Percentiles rank a stretch among this genome's conserved stretches.
phyloP scores from a whole-genome alignment of 805 yeast genomes.

The Ogataea trehalophila region DNA sequence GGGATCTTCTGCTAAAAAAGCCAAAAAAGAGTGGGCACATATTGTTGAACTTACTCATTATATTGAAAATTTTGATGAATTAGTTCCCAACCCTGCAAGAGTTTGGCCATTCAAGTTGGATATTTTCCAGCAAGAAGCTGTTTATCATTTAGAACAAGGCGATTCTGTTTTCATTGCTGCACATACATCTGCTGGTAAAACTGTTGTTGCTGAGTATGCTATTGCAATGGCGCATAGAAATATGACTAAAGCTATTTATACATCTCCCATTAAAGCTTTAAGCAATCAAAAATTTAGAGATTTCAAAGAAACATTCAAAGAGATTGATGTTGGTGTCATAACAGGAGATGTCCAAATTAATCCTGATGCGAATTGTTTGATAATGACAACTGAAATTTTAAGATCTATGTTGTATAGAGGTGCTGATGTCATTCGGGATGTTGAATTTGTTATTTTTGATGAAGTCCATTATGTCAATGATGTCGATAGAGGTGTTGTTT shows the following conservation, averaged over 20 bases:
- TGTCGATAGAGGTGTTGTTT: slow-evolving; percentile 96
- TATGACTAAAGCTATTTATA: slow-evolving; percentile 89
- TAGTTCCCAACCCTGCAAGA: slow-evolving; percentile 91
- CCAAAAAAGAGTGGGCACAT: slow-evolving; percentile 82
- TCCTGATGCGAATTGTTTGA: slow-evolving; percentile 96
- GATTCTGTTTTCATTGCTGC: slow-evolving; percentile 99
- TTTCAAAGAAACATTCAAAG: slow-evolving; percentile 83
- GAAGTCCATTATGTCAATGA: slow-evolving; percentile 99
- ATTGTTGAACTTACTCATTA: slow-evolving; percentile 81
- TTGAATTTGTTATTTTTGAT: slow-evolving; percentile 97
- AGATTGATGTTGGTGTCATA: slow-evolving; percentile 93
- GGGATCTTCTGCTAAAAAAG: slow-evolving; percentile 2
- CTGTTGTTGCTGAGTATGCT: slow-evolving; percentile 96
- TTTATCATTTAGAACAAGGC: slow-evolving; percentile 93
- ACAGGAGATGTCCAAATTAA: slow-evolving; percentile 99
- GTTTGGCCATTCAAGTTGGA: slow-evolving; percentile 94
- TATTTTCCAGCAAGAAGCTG: slow-evolving; percentile 94
- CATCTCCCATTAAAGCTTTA: slow-evolving; percentile 92
- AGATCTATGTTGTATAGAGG: slow-evolving; percentile 97
- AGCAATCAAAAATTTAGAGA: slow-evolving; percentile 94
- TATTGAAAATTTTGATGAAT: slow-evolving; percentile 77
- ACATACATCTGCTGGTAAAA: slow-evolving; percentile 95
- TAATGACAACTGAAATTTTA: slow-evolving; percentile 98
- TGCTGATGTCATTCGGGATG: slow-evolving; percentile 97
- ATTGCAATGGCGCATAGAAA: slow-evolving; percentile 88